Evolutionary conservation across 2,329 filamentous ascomycete genomes (phyloP), one percentile per base, ranked within the genome.

Genomic region (Penicillium sumatraense): DNA sequence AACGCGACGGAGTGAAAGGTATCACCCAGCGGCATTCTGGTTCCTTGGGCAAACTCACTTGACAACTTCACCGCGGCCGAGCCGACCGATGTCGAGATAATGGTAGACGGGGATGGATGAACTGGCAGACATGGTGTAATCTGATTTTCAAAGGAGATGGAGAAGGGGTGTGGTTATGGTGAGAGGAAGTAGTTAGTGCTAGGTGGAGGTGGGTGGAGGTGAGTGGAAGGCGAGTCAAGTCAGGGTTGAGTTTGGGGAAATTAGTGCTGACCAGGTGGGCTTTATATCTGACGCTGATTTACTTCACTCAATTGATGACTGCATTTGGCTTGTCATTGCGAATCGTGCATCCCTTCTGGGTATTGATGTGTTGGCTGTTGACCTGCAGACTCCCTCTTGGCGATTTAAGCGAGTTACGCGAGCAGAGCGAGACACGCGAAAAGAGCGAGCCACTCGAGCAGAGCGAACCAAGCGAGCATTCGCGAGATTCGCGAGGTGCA

Each of bases 21-120:
- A 5, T n/a, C n/a, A n/a, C 16, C 16, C 7, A 35, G 31, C 31
- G 31, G 31, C 35, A 38, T 38, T n/a, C 20, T 4, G 20, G 38
- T 5, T 24, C 13, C 23, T 1, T 8, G 20, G 8, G 16, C 20
- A 13, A 23, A 55, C 60, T 57, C 51, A 68, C 63, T 62, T 62
- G 54, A 69, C 57, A 13, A 70, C 66, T 55, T 70, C 66, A 3
- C 67, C 68, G 16, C 68, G 64, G 5, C 68, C 68, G 1, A 68
- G 53, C 5, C 61, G 51, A 26, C 66, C 67, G 21, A 70, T 62
- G 40, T 69, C 62, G 10, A 68, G 58, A 21, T 70, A 70, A 38
- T 70, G 62, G 21, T 54, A 63, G 29, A 53, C 46, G 41, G 20
- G 57, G 11, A 54, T 18, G n/a, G 18, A 26, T 23, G 33, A 44